Evolutionary conservation across 345 rosid species (phyloP).

Genomic region (Populus tremula): DNA sequence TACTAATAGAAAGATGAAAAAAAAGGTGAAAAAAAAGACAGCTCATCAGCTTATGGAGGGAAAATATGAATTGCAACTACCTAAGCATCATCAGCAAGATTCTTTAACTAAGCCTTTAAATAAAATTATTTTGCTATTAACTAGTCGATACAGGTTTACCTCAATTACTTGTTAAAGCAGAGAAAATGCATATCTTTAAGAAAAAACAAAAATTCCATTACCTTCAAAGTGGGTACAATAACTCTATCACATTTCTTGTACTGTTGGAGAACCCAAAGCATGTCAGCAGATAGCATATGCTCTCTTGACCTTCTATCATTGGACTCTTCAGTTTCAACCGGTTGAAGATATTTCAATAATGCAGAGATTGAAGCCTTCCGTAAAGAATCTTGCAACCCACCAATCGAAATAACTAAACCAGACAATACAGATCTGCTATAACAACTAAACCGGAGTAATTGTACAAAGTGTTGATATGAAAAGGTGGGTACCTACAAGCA

Average conservation of each 20-base stretch:
- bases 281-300: slow-evolving; percentile 48
- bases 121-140: not conserved
- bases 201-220: slow-evolving; percentile 21
- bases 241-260: slow-evolving; percentile 77
- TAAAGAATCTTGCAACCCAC: slow-evolving; percentile 91
- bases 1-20: not conserved
- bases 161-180: not conserved
- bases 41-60: too few relatives aligned
- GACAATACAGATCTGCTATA: slow-evolving; percentile 68
- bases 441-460: slow-evolving; percentile 55
- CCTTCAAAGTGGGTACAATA: slow-evolving; percentile 82
- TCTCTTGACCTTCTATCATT: slow-evolving; percentile 45
- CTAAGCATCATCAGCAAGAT: not conserved
- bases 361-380: slow-evolving; percentile 64
- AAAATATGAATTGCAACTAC: too few relatives aligned
- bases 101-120: not conserved
- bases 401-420: slow-evolving; percentile 82
- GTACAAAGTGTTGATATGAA: slow-evolving; percentile 79
- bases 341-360: slow-evolving; percentile 64
- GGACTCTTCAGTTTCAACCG: slow-evolving; percentile 36
- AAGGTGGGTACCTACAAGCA: slow-evolving; percentile 71
- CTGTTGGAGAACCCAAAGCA: slow-evolving; percentile 76
- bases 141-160: not conserved
- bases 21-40: not conserved
- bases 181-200: not conserved